Evolutionary conservation across 805 yeast species (phyloP), one percentile per base, ranked within the genome.

Genomic region (Saturnispora dispora): DNA sequence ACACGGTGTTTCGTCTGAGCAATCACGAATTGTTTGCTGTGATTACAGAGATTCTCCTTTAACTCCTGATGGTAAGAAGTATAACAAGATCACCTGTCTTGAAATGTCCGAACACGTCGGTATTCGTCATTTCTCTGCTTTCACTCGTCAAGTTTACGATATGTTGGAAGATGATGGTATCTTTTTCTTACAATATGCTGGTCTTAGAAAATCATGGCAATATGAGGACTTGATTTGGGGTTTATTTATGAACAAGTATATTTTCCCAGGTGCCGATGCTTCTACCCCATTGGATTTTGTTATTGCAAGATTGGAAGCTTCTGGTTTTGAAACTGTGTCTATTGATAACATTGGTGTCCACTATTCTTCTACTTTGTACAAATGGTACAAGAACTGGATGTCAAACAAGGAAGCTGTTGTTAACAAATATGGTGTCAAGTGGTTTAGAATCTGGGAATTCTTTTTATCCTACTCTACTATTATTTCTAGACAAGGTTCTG

Each of bases 61-160:
- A 46, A 83, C 88, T 51, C 75, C 76, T 39, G 75, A 76, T 52
- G 76, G 73, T 57, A 76, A 72, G 50, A 71, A 71, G 63, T 88
- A 89, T 72, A 81, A 88, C 73, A 87, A 88, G 68, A 88, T 88
- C 64, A 84, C 95, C 37, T 86, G 95, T 71, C 74, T 88, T 65
- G 96, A 88, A 75, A 88, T 88, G 96, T 88, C 95, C 33, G 96
- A 88, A 76, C 96, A 88, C 67, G 96, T 88, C 63, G 96, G 96
- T 65, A 85, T 88, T 60, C 80, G 95, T 68, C 82, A 89, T 64
- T 85, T 88, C 58, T 71, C 80, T 47, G 61, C 83, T 20, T 88
- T 88, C 74, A 73, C 88, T 66, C 71, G 73, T 54, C 96, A 89
- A 72, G 90, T 87, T 52, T 78, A 83, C 64, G 87, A 86, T 63